phyloP scores from a whole-genome alignment of 805 yeast species.

The Metschnikowia hibisci region DNA sequence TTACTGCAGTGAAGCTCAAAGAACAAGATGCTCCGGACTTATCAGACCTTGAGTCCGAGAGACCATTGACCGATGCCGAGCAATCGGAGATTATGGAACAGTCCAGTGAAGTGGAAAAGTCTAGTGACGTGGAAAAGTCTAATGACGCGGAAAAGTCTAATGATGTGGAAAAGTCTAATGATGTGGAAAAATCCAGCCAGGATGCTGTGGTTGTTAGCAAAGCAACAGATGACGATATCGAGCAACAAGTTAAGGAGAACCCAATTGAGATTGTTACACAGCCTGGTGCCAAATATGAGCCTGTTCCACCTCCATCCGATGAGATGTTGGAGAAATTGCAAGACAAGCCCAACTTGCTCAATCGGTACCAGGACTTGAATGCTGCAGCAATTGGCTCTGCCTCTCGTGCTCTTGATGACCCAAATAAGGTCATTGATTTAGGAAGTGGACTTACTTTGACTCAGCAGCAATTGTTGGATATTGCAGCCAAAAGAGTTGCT shows the following conservation, averaged over 20 bases:
- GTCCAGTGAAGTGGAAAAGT: background rate
- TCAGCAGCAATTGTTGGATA: slow-evolving; percentile 51
- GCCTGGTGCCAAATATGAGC: slow-evolving; percentile 32
- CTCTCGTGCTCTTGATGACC: slow-evolving; percentile 44
- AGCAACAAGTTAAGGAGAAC: slow-evolving; percentile 24
- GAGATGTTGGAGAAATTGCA: slow-evolving; percentile 35
- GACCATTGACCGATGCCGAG: slow-evolving; percentile 12
- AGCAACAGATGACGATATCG: slow-evolving; percentile 26
- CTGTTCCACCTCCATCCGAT: slow-evolving; percentile 34
- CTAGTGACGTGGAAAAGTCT: too few species aligned
- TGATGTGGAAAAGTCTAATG: background rate
- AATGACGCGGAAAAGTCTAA: too few species aligned
- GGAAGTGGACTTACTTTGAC: slow-evolving; percentile 55
- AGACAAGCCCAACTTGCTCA: slow-evolving; percentile 47
- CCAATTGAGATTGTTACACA: slow-evolving; percentile 35
- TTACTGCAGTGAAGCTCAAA: background rate
- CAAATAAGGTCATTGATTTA: slow-evolving; percentile 45
- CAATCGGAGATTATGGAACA: background rate
- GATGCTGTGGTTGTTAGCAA: slow-evolving; percentile 3
- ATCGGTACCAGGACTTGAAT: slow-evolving; percentile 48
- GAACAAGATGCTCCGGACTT: background rate
- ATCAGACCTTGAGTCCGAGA: slow-evolving; percentile 8
- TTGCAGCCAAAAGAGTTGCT: slow-evolving; percentile 52
- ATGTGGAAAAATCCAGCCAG: background rate
- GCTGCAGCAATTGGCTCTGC: slow-evolving; percentile 45